Percentiles rank a stretch among this genome's conserved stretches.
phyloP scores from a whole-genome alignment of 208 protist species.

The Phytomonas sp. region DNA sequence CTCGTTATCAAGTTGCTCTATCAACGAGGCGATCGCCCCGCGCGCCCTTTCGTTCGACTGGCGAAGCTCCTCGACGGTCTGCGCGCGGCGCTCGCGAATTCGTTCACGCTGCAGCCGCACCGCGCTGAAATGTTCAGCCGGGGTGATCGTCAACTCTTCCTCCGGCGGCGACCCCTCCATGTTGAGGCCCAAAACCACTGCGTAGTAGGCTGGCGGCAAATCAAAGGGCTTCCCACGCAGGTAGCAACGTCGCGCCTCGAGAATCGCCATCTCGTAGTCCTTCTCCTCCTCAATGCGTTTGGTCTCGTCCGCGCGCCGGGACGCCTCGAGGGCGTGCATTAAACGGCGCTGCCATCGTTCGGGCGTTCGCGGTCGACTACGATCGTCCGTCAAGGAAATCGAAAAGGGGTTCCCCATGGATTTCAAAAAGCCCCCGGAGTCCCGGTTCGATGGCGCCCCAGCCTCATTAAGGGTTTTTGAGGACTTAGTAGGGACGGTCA shows the following conservation, averaged over 20 bases:
- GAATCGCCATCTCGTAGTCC: slow-evolving; percentile 15
- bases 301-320: slow-evolving; percentile 14
- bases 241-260: slow-evolving; percentile 17
- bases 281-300: slow-evolving; percentile 7
- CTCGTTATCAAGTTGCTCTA: slow-evolving; percentile 10
- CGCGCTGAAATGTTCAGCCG: slow-evolving; percentile 15
- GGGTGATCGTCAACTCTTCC: not conserved
- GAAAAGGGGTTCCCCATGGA: no score
- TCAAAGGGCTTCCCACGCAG: slow-evolving; percentile 30
- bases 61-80: slow-evolving; percentile 18
- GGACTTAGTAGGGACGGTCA: not conserved
- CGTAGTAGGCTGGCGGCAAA: slow-evolving; percentile 38
- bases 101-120: slow-evolving; percentile 11
- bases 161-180: not conserved
- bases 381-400: no score
- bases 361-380: slow-evolving; percentile 14
- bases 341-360: no score
- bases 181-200: slow-evolving; percentile 9
- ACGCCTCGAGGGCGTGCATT: slow-evolving; percentile 22
- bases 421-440: no score
- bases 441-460: no score
- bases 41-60: slow-evolving; percentile 20
- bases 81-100: slow-evolving; percentile 10
- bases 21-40: slow-evolving; percentile 8
- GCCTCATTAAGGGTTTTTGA: not conserved